phyloP scores from a whole-genome alignment of 345 rosid genomes.

The Eucalyptus rudis region DNA sequence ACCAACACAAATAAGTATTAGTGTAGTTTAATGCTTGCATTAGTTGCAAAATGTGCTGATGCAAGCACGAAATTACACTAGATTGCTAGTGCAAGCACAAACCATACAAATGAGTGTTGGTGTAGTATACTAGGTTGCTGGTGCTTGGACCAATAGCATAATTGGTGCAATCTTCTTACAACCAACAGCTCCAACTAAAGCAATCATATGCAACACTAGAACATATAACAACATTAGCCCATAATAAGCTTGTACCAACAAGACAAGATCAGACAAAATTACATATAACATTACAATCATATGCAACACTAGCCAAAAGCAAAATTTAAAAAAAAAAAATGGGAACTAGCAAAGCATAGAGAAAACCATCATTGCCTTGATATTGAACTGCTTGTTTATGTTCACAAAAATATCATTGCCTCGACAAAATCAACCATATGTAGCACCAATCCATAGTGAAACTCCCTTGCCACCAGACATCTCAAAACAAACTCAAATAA shows the following conservation, averaged over 20 bases:
- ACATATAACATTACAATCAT: too few relatives aligned
- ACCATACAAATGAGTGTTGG: background rate
- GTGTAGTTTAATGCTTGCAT: too few relatives aligned
- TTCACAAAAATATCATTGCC: background rate
- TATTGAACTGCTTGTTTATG: background rate
- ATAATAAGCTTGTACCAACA: too few relatives aligned
- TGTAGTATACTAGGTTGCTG: background rate
- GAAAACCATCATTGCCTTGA: background rate
- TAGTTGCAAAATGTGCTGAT: too few relatives aligned
- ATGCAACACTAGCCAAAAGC: background rate
- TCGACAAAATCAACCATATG: too few relatives aligned
- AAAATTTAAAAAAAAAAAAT: too few relatives aligned
- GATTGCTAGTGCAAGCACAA: background rate
- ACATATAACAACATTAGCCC: background rate
- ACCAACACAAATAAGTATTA: too few relatives aligned
- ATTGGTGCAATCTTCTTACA: background rate
- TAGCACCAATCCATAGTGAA: background rate
- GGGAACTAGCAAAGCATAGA: background rate
- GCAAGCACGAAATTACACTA: background rate
- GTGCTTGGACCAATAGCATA: background rate
- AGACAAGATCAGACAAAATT: background rate
- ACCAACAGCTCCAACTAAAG: background rate
- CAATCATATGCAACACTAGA: background rate
- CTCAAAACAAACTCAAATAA: background rate
- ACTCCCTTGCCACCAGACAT: rapidly evolving